phyloP scores from a whole-genome alignment of 2,329 filamentous ascomycete species.

The Graphilbum fragrans region DNA sequence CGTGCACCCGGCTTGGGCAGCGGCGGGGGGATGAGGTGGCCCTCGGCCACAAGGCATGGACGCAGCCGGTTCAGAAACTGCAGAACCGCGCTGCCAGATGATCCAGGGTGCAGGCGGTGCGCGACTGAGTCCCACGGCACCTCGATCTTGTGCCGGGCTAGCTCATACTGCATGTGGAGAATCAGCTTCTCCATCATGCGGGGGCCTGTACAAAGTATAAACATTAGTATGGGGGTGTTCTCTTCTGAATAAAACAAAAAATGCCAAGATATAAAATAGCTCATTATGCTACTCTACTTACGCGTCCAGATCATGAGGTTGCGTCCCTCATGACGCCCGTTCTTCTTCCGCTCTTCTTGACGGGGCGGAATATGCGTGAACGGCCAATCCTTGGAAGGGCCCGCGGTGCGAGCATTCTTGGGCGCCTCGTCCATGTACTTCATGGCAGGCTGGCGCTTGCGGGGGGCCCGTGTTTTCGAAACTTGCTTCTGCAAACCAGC shows the following conservation, averaged over 20 bases:
- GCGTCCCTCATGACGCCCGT: slow-evolving; percentile 22
- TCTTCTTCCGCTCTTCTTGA: slow-evolving; percentile 10
- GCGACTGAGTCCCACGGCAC: slow-evolving; percentile 28
- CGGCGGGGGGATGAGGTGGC: slow-evolving; percentile 28
- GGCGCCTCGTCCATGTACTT: not conserved
- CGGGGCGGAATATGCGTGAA: slow-evolving; percentile 9
- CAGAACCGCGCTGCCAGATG: slow-evolving; percentile 23
- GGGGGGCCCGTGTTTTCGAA: no score
- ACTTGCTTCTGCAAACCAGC: no score
- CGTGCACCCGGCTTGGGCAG: slow-evolving; percentile 14
- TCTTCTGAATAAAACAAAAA: slow-evolving; percentile 11
- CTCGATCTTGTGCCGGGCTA: slow-evolving; percentile 16
- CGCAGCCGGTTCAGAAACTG: slow-evolving; percentile 26
- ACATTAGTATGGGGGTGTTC: no score
- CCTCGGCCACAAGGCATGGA: slow-evolving; percentile 21
- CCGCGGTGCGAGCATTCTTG: not conserved
- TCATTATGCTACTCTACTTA: slow-evolving; percentile 16
- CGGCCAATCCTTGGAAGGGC: slow-evolving; percentile 5
- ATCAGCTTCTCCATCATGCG: slow-evolving; percentile 34
- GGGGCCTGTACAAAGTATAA: slow-evolving; percentile 19
- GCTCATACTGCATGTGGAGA: slow-evolving; percentile 28
- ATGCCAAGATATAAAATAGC: not conserved
- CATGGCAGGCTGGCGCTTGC: no score
- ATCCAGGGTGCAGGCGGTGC: slow-evolving; percentile 27
- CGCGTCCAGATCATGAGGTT: slow-evolving; percentile 30